Evolutionary conservation across 441 rosid genomes (phyloP).

Genomic region (Populus tomentosa): DNA sequence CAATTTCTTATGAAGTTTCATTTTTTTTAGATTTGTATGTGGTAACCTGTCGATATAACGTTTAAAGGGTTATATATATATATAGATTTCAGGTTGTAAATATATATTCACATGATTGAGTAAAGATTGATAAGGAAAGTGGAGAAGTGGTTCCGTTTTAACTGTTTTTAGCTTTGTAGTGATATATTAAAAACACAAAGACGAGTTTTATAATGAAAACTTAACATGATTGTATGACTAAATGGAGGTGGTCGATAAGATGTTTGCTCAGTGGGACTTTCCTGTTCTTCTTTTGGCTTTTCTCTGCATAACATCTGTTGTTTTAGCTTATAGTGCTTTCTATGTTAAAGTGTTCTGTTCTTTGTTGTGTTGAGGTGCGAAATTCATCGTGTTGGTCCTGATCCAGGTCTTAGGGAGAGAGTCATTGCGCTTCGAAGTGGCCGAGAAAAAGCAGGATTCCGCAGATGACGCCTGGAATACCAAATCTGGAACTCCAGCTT

Average conservation of each 20-base stretch:
- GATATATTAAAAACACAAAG: background rate
- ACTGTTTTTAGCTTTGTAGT: background rate
- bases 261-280: background rate
- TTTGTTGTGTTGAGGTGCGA: background rate
- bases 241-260: background rate
- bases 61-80: background rate
- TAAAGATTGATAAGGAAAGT: background rate
- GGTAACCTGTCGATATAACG: background rate
- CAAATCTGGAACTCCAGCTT: slow-evolving; percentile 31
- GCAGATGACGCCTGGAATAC: slow-evolving; percentile 32
- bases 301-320: background rate
- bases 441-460: slow-evolving; percentile 35
- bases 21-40: background rate
- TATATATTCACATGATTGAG: background rate
- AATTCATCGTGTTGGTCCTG: slow-evolving; percentile 1
- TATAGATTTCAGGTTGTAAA: background rate
- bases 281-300: background rate
- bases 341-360: background rate
- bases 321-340: background rate
- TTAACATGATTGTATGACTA: too few relatives aligned
- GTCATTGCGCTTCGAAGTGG: slow-evolving; percentile 38
- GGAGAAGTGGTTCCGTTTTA: background rate
- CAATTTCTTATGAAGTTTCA: background rate
- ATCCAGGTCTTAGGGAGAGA: slow-evolving; percentile 56
- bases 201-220: background rate